Evolutionary conservation across 192 early-diverging fungal genomes (phyloP), one percentile per base, ranked within the genome.

Genomic region (Backusella tarrabulga): DNA sequence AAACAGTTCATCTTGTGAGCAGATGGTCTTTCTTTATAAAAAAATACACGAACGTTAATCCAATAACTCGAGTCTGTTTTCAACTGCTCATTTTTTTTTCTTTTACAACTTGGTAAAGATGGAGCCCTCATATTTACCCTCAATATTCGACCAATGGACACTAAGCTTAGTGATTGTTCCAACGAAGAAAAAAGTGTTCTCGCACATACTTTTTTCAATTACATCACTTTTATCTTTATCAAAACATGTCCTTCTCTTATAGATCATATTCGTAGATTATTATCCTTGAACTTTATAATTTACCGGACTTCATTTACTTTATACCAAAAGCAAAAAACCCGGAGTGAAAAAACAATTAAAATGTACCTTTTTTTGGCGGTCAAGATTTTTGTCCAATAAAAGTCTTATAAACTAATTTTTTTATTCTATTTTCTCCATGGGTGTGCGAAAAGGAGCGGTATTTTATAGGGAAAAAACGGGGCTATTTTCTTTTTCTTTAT

Each of bases 381-480:
- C 11, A 56, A 21, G 54, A 56, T 56, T 56, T 32, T 56, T 21
- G 54, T 56, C 56, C 56, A 63, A 63, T 63, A 63, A 63, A 29
- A 63, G n/a, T 63, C 14, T 63, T 63, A 9, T 63, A n/a, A 29
- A 63, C 9, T 14, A 29, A 23, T 40, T 44, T 60, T 63, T 63
- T 63, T 63, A 63, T 63, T 63, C 56, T 63, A 63, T 63, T 63
- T 63, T 63, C 56, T 63, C 56, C 56, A 29, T 63, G 56, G 56
- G 56, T 32, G 32, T 32, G 32, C 26, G 23, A 23, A 63, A 63
- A 63, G 23, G 26, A 63, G 56, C 56, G 56, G 56, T 63, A 63
- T 63, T 63, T 63, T 63, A 63, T 63, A 63, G 56, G 56, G 56
- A 63, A 63, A 63, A 63, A 63, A 60, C 54, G 54, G 54, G 54